Evolutionary conservation across 495 filamentous ascomycete genomes (phyloP), one percentile per base, ranked within the genome.

Genomic region (Niebla homalea): DNA sequence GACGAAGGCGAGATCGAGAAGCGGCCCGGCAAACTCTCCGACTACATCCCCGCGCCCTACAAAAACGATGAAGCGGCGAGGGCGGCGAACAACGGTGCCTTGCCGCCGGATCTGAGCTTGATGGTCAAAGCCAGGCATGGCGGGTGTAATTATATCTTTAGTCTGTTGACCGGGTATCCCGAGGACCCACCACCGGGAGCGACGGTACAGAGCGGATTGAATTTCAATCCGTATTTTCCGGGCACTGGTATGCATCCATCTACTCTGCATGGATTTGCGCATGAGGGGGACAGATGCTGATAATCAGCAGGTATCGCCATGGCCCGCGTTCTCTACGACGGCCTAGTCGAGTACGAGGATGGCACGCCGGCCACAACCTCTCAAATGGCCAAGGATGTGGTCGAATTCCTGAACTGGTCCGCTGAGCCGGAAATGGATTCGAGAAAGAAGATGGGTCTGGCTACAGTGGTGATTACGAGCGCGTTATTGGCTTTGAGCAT

Each of bases 141-240:
- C 62, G 92, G 92, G 55, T 95, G 90, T 78, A 77, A 99, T 72
- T 99, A 99, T 74, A 82, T 99, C 67, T 99, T 97, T 77, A 84
- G 71, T 64, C 76, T 99, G 58, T 70, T 99, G 65, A 99, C 92
- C n/a, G 92, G 92, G 53, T 99, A 99, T 67, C 92, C 92, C 49
- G 92, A 99, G 59, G 90, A 99, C 72, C 78, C 88, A 43, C 92
- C 92, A 12, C 84, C 92, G 37, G 92, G 92, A 60, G 87, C 81
- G 53, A 66, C 70, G 52, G 79, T 99, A 56, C 75, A 77, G 51
- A 76, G 80, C 51, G 92, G 92, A 55, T 80, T 99, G 65, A 94
- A 97, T 78, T 99, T 99, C 79, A 99, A 99, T 79, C 92, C 92
- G 23, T 99, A 96, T 75, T 99, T 99, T 80, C 92, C 92, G 46